phyloP scores from a whole-genome alignment of 176 grass and related monocot species.

The Aegilops speltoides region DNA sequence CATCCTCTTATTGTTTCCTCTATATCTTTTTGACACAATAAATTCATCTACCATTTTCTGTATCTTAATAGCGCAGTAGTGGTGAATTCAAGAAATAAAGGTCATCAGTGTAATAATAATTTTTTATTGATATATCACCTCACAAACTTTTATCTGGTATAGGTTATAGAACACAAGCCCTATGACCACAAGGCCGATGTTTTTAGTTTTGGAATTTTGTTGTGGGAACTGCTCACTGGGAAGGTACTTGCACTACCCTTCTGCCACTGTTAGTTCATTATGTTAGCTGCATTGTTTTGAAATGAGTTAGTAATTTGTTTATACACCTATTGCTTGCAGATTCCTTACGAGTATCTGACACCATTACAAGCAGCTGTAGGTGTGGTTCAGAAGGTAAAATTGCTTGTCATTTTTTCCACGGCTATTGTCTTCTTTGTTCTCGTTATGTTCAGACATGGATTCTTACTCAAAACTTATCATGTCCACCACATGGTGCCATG shows the following conservation, averaged over 20 bases:
- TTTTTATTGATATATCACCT: neutral
- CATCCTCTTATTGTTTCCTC: neutral
- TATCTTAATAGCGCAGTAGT: neutral
- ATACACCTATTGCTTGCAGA: conserved; percentile 44
- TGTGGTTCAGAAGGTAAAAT: conserved; percentile 96
- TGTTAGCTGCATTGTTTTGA: conserved; percentile 15
- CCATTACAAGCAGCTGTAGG: conserved; percentile 99
- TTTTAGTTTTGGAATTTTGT: conserved; percentile 97
- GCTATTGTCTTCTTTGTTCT: neutral
- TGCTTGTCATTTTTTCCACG: neutral
- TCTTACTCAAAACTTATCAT: conserved; percentile 4
- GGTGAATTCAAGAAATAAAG: conserved; percentile 8
- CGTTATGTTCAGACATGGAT: neutral
- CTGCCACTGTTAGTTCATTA: conserved; percentile 19
- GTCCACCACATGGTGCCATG: neutral
- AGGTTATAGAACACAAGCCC: conserved; percentile 99
- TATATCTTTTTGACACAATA: neutral
- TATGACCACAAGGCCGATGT: conserved; percentile 99
- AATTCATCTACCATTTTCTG: neutral
- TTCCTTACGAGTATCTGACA: conserved; percentile 95
- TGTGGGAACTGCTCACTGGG: conserved; percentile 98
- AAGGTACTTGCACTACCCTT: conserved; percentile 50
- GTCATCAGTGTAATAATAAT: neutral
- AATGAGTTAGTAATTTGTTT: conserved; percentile 23
- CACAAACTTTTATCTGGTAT: conserved; percentile 14